Conservation (phyloP, 2,329 filamentous ascomycete species). For the Penicillium sp. region DNA sequence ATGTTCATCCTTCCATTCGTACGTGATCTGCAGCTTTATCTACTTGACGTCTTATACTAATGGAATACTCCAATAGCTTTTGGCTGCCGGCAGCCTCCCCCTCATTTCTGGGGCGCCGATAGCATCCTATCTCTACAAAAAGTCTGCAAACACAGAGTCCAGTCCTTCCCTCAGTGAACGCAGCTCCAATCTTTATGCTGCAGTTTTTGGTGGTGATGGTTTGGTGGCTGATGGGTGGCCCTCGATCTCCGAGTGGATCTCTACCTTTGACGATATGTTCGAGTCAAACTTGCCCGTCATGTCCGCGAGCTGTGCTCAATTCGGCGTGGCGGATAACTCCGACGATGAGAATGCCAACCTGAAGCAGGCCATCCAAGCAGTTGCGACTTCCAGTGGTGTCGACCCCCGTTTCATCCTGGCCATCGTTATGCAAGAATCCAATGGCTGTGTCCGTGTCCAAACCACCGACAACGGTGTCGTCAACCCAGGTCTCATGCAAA, state of each 20-base stretch:
- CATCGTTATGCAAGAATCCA: slow-evolving; percentile 48
- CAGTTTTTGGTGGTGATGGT: slow-evolving; percentile 23
- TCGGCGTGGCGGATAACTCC: slow-evolving; percentile 25
- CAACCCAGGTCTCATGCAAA: slow-evolving; percentile 45
- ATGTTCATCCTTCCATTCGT: slow-evolving; percentile 21
- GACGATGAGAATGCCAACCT: slow-evolving; percentile 32
- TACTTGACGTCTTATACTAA: not conserved
- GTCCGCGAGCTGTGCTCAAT: slow-evolving; percentile 17
- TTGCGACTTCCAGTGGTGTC: slow-evolving; percentile 31
- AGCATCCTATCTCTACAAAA: slow-evolving; percentile 21
- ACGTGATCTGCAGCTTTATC: not conserved
- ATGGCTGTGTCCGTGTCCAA: slow-evolving; percentile 45
- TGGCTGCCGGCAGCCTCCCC: slow-evolving; percentile 35
- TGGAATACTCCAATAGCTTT: slow-evolving; percentile 9
- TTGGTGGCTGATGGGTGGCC: slow-evolving; percentile 27
- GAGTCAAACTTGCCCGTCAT: slow-evolving; percentile 15
- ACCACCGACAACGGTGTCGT: slow-evolving; percentile 43
- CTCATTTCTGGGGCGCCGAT: slow-evolving; percentile 29
- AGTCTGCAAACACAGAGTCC: slow-evolving; percentile 14
- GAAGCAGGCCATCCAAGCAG: slow-evolving; percentile 33
- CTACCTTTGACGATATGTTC: slow-evolving; percentile 24
- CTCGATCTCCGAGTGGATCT: slow-evolving; percentile 19
- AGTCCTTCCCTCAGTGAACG: slow-evolving; percentile 20
- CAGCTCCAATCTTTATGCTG: slow-evolving; percentile 14
- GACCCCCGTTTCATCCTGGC: slow-evolving; percentile 47